Base-by-base conservation (phyloP, 352 stramenopile genomes). In the Phytophthora vignae region DNA sequence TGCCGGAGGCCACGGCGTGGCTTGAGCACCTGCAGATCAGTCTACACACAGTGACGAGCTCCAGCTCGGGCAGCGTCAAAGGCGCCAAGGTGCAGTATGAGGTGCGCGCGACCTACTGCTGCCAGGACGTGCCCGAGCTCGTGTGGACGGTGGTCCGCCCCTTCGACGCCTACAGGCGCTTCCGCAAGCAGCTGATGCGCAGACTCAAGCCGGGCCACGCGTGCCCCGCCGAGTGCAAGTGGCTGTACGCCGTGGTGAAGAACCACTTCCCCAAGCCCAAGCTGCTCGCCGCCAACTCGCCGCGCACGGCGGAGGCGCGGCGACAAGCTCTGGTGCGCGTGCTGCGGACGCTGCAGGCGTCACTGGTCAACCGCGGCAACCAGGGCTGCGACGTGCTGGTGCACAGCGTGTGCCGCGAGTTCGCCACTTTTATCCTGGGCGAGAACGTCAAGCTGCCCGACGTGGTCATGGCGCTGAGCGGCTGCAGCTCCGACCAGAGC, bases 151-250 rank as follows among this genome's bases (percentile, higher is more conserved):
- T 77, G 6, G 33, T 49, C 21, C 69, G 62, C 11, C 62, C 70
- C 9, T 87, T 83, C 36, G 73, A 88, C 1, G 82, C 78, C 29
- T 88, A 86, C 42, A 71, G 71, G 2, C 60, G 66, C 38, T 85
- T 91, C 56, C 83, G 85, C 48, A 74, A 76, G 49, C 74, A 67
- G 17, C 36, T 81, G 21, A 40, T 81, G 50, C 49, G 55, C 0
- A 17, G 62, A 6, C 22, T 81, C 25, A 62, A 73, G 48, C 62
- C 62, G 1, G 70, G 71, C 11, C 74, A 78, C 50, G 67, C 56
- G 54, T 81, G 74, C 36, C 57, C 64, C 27, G 70, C 74, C n/a
- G 74, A 81, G 62, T 81, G 69, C 61, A 71, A 68, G n/a, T 81
- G 74, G 74, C 69, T 81, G 22, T 73, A 81, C 49, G 61, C 53